Evolutionary conservation across 2,329 filamentous ascomycete species (phyloP), one percentile per base, ranked within the genome.

Genomic region (Cryphonectria japonica): DNA sequence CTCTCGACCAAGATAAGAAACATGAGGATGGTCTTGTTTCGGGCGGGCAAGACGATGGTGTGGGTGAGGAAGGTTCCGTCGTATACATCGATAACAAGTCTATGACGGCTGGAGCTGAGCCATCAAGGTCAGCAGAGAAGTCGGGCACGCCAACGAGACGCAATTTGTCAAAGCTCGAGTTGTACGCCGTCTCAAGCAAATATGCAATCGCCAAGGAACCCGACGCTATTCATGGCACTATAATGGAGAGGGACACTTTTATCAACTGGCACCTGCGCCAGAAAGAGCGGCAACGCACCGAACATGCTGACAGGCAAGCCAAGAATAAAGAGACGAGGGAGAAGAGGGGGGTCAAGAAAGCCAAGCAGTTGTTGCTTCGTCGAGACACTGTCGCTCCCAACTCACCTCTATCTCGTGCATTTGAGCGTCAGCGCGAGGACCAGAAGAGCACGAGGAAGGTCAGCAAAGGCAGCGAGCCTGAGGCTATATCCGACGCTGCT

Each of bases 321-420:
- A 37, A 70, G 60, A 63, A 39, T 11, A 43, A 39, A 16, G 46
- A 50, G 11, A 13, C 43, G 19, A 70, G 70, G 54, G 66, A 29
- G 0, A 70, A 68, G n/a, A 68, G 60, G 22, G 66, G 52, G n/a
- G 19, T 9, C 34, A 69, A 57, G 34, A 72, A 72, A 37, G 54
- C 43, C 61, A 70, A 70, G 41, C 52, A 72, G 41, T 37, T 70
- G 22, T 37, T 61, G 3, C 60, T 72, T 2, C 71, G 71, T 52
- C 71, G 71, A 32, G 66, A 22, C 29, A 16, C 60, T n/a, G 29
- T 67, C 22, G 37, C 66, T 46, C 37, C 54, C 54, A 16, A 67
- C 54, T 60, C 52, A 34, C 66, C 66, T 32, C 66, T 67, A 57
- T 67, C 39, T n/a, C 66, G 66, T 32, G 66, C 54, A 1, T 60